Evolutionary conservation across 345 rosid genomes (phyloP).

Genomic region (Linum trigynum): DNA sequence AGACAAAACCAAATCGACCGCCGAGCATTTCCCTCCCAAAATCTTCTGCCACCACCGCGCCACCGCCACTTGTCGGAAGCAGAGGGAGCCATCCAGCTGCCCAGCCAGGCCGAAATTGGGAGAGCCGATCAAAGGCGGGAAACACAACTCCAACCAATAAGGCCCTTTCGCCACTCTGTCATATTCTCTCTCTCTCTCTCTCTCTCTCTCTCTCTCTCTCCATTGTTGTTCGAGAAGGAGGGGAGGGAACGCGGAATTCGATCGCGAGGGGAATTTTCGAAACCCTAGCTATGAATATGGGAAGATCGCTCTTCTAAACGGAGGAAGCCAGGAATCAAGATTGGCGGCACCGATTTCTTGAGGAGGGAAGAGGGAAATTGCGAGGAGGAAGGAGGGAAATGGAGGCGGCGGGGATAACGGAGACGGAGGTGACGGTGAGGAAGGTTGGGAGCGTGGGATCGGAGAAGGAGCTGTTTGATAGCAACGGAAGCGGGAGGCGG

Average conservation of each 20-base stretch:
- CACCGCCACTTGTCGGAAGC: neutral
- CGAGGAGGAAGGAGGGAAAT: neutral
- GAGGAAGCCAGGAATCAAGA: neutral
- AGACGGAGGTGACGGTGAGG: slow-evolving; percentile 8
- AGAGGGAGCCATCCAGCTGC: neutral
- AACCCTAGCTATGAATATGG: neutral
- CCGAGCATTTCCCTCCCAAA: too few species aligned
- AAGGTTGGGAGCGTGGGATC: neutral
- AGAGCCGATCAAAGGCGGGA: too few species aligned
- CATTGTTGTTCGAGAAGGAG: neutral
- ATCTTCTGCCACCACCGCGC: neutral
- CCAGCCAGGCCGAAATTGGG: neutral
- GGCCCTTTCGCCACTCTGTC: neutral
- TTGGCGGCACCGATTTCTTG: too few species aligned
- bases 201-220: neutral
- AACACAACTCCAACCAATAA: neutral
- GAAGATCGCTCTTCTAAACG: neutral
- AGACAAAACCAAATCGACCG: too few species aligned
- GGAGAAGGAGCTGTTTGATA: slow-evolving; percentile 2
- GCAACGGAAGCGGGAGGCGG: slow-evolving; percentile 1
- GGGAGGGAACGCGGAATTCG: neutral
- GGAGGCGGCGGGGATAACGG: neutral
- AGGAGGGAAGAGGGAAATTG: neutral
- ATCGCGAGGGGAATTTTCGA: neutral
- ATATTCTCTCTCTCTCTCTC: neutral